These are phyloP conservation scores for Populus tomentosa DNA, from an alignment of 441 rosid species.

Conservation along the genomic window DNA sequence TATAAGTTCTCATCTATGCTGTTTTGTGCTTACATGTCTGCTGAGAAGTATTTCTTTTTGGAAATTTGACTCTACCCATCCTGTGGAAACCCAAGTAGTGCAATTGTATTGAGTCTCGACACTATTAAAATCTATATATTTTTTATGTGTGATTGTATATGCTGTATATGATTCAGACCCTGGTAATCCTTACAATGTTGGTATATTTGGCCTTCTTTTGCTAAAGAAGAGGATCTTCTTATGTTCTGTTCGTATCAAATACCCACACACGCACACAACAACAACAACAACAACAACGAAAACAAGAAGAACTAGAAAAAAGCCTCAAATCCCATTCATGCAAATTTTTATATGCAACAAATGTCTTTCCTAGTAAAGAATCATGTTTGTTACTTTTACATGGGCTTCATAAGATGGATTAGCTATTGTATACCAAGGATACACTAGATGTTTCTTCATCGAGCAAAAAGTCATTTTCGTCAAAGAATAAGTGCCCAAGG, in stretches of 20 bases:
- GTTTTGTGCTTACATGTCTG: background rate
- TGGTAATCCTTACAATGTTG: background rate
- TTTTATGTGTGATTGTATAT: background rate
- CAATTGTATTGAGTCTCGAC: background rate
- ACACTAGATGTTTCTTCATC: background rate
- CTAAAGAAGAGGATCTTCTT: background rate
- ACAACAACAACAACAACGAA: no score
- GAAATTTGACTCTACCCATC: background rate
- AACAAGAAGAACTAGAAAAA: no score
- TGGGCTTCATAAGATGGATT: background rate
- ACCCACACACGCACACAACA: background rate
- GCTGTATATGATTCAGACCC: background rate
- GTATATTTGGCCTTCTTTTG: background rate
- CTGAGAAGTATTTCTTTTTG: slow-evolving; percentile 1
- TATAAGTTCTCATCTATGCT: background rate
- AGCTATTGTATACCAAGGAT: background rate
- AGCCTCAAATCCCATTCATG: background rate
- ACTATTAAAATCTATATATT: background rate
- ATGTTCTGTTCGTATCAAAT: background rate
- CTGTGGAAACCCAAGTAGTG: background rate
- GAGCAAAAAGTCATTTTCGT: background rate
- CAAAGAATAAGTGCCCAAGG: background rate
- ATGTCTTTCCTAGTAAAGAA: background rate
- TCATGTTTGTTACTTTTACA: background rate
- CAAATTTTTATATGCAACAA: background rate